Percentiles rank a stretch among this genome's conserved stretches.
Evolutionary conservation across 192 early-diverging fungal species (phyloP).

Genomic region (Jimgerdemannia lactiflua): DNA sequence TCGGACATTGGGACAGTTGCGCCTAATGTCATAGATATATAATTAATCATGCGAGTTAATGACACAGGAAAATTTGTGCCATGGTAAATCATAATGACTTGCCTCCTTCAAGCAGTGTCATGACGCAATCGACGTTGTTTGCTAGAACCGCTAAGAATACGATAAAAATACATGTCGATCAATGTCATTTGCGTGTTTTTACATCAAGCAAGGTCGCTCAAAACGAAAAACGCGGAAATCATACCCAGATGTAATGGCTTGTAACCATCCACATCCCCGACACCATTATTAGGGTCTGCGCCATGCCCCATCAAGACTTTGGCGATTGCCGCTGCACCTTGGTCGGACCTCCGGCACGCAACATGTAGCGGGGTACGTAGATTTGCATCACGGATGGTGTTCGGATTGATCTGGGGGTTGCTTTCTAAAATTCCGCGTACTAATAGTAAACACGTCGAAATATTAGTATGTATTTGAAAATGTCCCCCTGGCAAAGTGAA

Average conservation of each 20-base stretch:
- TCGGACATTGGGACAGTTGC: slow-evolving; percentile 30
- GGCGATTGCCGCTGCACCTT: slow-evolving; percentile 22
- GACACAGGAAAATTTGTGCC: too few species aligned
- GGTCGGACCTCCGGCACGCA: slow-evolving; percentile 26
- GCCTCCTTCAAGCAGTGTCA: neutral
- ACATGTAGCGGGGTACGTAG: slow-evolving; percentile 32
- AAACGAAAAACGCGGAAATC: neutral
- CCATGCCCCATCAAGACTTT: slow-evolving; percentile 23
- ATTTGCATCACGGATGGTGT: slow-evolving; percentile 27
- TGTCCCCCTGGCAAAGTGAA: neutral
- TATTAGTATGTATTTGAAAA: neutral
- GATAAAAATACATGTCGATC: neutral
- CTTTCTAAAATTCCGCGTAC: neutral
- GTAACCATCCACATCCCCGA: slow-evolving; percentile 29
- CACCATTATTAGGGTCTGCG: slow-evolving; percentile 31
- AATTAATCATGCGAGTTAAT: neutral
- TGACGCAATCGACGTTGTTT: slow-evolving; percentile 27
- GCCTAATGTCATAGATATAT: slow-evolving; percentile 1
- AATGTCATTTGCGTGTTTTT: neutral
- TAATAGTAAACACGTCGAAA: neutral
- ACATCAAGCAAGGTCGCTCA: neutral
- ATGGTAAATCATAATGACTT: neutral
- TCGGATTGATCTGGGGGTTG: slow-evolving; percentile 8
- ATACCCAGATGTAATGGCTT: slow-evolving; percentile 34
- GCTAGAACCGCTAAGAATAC: slow-evolving; percentile 24